Conservation (phyloP, 2,329 filamentous ascomycete genomes). For the Pestalotiopsis sp. region DNA sequence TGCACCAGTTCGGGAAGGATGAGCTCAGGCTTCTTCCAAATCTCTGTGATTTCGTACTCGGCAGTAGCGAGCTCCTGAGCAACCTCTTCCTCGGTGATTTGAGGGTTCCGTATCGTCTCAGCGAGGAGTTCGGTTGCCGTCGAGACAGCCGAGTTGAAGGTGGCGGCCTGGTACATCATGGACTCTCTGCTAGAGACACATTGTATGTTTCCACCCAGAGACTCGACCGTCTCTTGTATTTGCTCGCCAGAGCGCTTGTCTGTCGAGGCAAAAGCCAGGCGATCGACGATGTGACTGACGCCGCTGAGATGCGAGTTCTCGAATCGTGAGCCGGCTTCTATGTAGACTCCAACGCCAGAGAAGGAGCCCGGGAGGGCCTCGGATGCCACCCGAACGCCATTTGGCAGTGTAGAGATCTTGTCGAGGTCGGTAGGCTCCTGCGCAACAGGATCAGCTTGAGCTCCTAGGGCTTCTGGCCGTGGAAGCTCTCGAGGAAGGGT, state of each 20-base stretch:
- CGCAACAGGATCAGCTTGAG: not conserved
- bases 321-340: constrained; percentile 93
- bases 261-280: constrained; percentile 92
- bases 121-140: constrained; percentile 82
- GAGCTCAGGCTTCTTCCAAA: constrained; percentile 95
- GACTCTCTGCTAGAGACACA: constrained; percentile 94
- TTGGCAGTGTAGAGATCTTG: constrained; percentile 82
- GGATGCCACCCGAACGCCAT: constrained; percentile 92
- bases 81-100: constrained; percentile 85
- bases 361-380: constrained; percentile 95
- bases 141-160: constrained; percentile 91
- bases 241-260: constrained; percentile 71
- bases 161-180: constrained; percentile 98
- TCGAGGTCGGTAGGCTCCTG: constrained; percentile 87
- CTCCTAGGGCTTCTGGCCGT: not conserved
- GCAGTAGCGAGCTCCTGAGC: constrained; percentile 85
- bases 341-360: constrained; percentile 91
- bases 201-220: constrained; percentile 91
- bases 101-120: constrained; percentile 87
- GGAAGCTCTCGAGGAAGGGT: not conserved
- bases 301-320: constrained; percentile 84
- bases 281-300: constrained; percentile 94
- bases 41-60: constrained; percentile 93
- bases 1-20: constrained; percentile 95
- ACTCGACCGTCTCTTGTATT: constrained; percentile 86